Evolutionary conservation across 2,329 filamentous ascomycete species (phyloP), one percentile per base, ranked within the genome.

Genomic region (Moelleriella libera): DNA sequence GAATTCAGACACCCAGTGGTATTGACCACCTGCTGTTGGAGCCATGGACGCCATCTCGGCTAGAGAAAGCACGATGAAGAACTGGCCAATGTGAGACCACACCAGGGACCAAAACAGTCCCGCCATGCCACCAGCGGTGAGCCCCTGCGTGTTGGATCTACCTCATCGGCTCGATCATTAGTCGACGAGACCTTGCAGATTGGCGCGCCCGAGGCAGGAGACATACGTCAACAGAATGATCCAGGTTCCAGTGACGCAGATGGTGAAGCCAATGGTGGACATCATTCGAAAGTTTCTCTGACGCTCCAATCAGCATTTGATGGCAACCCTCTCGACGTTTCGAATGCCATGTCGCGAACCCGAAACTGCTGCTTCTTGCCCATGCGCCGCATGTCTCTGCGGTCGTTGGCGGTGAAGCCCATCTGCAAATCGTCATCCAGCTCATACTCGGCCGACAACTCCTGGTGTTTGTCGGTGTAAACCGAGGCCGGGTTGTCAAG

Each of bases 1-100:
- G 49, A 77, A 76, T 46, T 75, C 72, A 1, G 68, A 75, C 1
- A 76, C 72, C 74, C 74, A 78, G 52, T 76, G 73, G 51, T 78
- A 78, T 54, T 79, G 75, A 1, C 76, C 75, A 12, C 75, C 75
- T 4, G 69, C 68, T 0, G 73, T 79, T 0, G 76, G 76, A 4
- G 74, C 73, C 64, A 74, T 74, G 5, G 70, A 72, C 1, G 68
- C 69, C 63, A 74, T 70, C 52, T 74, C 71, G 6, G 69, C 68
- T 61, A 74, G 66, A 4, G 67, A 70, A 60, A 66, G 41, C 58
- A 64, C 46, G 10, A 65, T 53, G 10, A 71, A 56, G 52, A 62
- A 70, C 45, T 49, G 45, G 30, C 50, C 50, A 12, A 41, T 21
- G 30, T 52, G 49, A 5, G 52, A 32, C 51, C 51, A 54, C 34